Evolutionary conservation across 768 basidiomycete genomes (phyloP), one percentile per base, ranked within the genome.

Genomic region (Pisolithus orientalis): DNA sequence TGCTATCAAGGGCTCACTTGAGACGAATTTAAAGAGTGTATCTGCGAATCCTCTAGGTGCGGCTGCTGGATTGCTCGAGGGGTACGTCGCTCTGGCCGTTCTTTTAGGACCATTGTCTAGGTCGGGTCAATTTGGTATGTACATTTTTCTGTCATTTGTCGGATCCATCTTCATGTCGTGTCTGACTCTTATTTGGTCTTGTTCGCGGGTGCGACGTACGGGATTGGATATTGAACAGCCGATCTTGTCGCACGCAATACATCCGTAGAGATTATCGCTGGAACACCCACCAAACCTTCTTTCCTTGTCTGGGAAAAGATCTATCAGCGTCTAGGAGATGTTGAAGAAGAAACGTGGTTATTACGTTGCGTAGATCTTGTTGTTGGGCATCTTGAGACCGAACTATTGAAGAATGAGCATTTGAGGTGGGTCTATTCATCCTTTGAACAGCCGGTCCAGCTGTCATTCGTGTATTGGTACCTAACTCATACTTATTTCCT

Each of bases 261-360:
- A 28, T 66, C 67, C 2, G 56, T 80, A n/a, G 72, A 76, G 32
- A 67, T 75, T 1, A 64, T 88, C n/a, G 62, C 66, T 16, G 66
- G 66, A 5, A 67, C 81, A 0, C 70, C 73, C 13, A 70, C 78
- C 24, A 96, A 92, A 63, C 88, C 91, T 0, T 85, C 88, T 1
- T 96, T 96, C 70, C 67, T 97, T 39, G 59, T 94, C 13, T 91
- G 82, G 81, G 93, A 95, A 49, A 93, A 89, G 64, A 83, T 90
- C 0, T 93, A 91, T 60, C 80, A 84, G 53, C 92, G 90, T 63
- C 57, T 86, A 14, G 70, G 72, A 6, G 77, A 80, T 6, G 59
- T 74, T 0, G 76, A 77, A 3, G 91, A 91, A 14, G 83, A 90
- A 51, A 60, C 58, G 11, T 96, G 94, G 94, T 68, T 96, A 1